A percentile compares a stretch with the other conserved stretches of the same genome.
phyloP scores from a whole-genome alignment of 2,329 filamentous ascomycete species.

The Diaporthe capsici region DNA sequence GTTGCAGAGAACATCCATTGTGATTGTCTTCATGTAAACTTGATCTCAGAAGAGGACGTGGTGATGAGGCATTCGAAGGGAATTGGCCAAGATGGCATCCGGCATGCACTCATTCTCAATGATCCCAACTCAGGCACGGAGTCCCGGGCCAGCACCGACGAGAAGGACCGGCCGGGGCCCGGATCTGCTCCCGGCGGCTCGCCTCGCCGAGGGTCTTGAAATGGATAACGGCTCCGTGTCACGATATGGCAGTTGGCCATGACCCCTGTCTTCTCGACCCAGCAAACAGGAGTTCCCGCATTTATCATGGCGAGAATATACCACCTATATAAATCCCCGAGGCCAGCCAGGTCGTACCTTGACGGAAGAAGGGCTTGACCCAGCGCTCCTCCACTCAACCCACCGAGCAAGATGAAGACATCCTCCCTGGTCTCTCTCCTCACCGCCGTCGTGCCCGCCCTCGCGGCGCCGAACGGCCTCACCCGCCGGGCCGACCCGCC shows the following conservation, averaged over 20 bases:
- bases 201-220: not conserved
- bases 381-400: not conserved
- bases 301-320: not conserved
- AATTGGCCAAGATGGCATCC: not conserved
- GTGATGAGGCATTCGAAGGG: too few relatives aligned
- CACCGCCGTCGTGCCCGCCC: not conserved
- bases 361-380: not conserved
- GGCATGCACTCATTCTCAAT: not conserved
- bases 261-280: not conserved
- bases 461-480: not conserved
- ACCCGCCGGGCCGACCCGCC: not conserved
- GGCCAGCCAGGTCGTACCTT: too few relatives aligned
- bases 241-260: not conserved
- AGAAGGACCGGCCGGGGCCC: not conserved
- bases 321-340: not conserved
- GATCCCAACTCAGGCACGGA: too few relatives aligned
- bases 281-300: not conserved
- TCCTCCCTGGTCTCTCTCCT: not conserved
- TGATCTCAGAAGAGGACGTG: not conserved
- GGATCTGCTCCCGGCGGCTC: not conserved
- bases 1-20: not conserved
- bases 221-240: not conserved
- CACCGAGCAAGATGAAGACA: slow-evolving; percentile 14
- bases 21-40: not conserved
- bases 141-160: not conserved